Conservation (phyloP, 2,329 filamentous ascomycete genomes). For the Calycina marina region DNA sequence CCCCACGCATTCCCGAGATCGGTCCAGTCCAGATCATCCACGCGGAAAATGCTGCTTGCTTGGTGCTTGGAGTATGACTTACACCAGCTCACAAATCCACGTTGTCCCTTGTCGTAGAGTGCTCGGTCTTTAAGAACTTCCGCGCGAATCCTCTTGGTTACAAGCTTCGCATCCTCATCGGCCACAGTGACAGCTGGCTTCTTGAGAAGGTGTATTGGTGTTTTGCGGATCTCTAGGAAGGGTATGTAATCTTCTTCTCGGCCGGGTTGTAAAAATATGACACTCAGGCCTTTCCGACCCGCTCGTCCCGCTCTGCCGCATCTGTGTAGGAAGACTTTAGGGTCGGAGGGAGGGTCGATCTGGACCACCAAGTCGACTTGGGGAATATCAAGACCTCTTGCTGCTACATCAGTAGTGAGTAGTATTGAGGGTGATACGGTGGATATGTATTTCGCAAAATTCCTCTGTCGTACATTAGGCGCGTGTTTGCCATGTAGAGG, state of each 20-base stretch:
- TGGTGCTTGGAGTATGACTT: slow-evolving; percentile 84
- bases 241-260: slow-evolving; percentile 80
- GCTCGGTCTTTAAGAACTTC: slow-evolving; percentile 36
- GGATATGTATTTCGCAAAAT: slow-evolving; percentile 67
- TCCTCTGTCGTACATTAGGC: slow-evolving; percentile 74
- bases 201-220: slow-evolving; percentile 54
- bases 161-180: slow-evolving; percentile 41
- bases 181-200: slow-evolving; percentile 41
- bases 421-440: slow-evolving; percentile 65
- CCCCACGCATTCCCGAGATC: slow-evolving; percentile 75
- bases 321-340: slow-evolving; percentile 90
- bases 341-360: slow-evolving; percentile 71
- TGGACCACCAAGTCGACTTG: slow-evolving; percentile 85
- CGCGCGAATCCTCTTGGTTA: slow-evolving; percentile 46
- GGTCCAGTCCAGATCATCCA: slow-evolving; percentile 70
- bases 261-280: slow-evolving; percentile 74
- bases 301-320: slow-evolving; percentile 83
- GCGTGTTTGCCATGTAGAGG: slow-evolving; percentile 88
- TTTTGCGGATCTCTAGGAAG: slow-evolving; percentile 77
- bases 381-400: slow-evolving; percentile 81
- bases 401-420: slow-evolving; percentile 83
- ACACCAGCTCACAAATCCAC: slow-evolving; percentile 87
- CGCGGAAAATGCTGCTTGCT: slow-evolving; percentile 78
- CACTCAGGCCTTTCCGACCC: slow-evolving; percentile 68
- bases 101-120: slow-evolving; percentile 71